A percentile compares a stretch with the other conserved stretches of the same genome.
These are phyloP conservation scores for Coemansia guatemalensis DNA, from an alignment of 192 early-diverging fungal genomes.

Conservation along the genomic window DNA sequence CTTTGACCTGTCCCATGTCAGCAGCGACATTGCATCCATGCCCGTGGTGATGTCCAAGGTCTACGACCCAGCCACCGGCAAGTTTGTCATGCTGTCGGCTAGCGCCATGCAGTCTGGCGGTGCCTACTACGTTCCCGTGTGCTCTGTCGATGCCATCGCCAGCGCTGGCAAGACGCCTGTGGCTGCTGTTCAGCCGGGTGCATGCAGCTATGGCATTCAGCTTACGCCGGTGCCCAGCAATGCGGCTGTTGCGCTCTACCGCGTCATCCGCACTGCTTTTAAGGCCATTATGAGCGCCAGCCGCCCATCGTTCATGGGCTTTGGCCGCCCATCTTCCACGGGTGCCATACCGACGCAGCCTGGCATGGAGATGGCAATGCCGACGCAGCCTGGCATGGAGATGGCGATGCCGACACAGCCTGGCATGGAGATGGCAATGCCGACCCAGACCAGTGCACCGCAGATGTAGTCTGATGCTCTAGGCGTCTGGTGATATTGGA, in stretches of 20 bases:
- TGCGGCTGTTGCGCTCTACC: slow-evolving; percentile 6
- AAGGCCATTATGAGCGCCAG: neutral
- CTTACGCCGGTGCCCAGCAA: too few relatives aligned
- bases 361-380: too few relatives aligned
- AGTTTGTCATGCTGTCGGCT: slow-evolving; percentile 14
- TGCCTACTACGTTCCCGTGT: slow-evolving; percentile 25
- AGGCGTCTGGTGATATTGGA: too few relatives aligned
- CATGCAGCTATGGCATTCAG: slow-evolving; percentile 17
- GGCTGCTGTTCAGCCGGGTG: neutral
- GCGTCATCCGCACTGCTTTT: slow-evolving; percentile 1
- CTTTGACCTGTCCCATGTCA: slow-evolving; percentile 24
- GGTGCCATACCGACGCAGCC: too few relatives aligned
- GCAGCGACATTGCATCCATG: slow-evolving; percentile 1
- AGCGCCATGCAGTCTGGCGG: slow-evolving; percentile 11
- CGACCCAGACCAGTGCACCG: too few relatives aligned
- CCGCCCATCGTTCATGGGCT: neutral
- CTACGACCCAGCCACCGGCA: slow-evolving; percentile 20
- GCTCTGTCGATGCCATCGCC: slow-evolving; percentile 10
- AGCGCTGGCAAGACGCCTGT: neutral
- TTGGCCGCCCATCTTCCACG: too few relatives aligned
- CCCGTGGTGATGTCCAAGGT: slow-evolving; percentile 11
- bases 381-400: too few relatives aligned
- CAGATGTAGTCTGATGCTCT: too few relatives aligned
- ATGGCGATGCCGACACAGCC: too few relatives aligned
- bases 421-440: too few relatives aligned